A percentile compares a stretch with the other conserved stretches of the same genome.
Evolutionary conservation across 306 rosid species (phyloP).

Genomic region (Quercus engelmannii): DNA sequence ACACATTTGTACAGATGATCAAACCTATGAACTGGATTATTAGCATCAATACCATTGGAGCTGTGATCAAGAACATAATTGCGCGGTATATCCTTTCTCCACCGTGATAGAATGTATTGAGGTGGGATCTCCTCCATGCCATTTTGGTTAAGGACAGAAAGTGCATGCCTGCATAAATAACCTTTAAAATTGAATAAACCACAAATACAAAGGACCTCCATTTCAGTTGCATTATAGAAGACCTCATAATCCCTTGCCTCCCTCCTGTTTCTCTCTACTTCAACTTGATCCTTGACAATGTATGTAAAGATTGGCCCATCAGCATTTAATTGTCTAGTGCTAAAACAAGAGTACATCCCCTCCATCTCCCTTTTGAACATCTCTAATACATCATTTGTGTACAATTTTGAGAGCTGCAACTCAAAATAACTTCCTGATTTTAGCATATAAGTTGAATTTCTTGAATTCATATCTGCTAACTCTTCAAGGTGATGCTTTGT

Average conservation of each 20-base stretch:
- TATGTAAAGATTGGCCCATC: conserved; percentile 57
- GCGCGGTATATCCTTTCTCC: conserved; percentile 68
- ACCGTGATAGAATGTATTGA: conserved; percentile 53
- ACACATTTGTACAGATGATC: conserved; percentile 53
- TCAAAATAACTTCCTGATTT: conserved; percentile 51
- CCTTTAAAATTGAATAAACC: conserved; percentile 69
- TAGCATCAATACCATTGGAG: conserved; percentile 39
- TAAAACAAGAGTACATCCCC: conserved; percentile 59
- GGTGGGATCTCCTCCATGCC: conserved; percentile 61
- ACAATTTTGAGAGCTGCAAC: conserved; percentile 57
- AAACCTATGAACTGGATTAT: conserved; percentile 59
- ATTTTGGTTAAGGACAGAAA: conserved; percentile 53
- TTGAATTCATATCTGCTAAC: conserved; percentile 59
- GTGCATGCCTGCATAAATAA: conserved; percentile 67
- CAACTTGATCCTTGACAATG: conserved; percentile 48
- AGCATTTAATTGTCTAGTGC: conserved; percentile 41
- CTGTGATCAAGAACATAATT: conserved; percentile 41
- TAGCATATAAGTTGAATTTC: conserved; percentile 36
- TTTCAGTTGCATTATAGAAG: conserved; percentile 52
- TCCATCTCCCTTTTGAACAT: conserved; percentile 53
- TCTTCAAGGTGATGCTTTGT: conserved; percentile 52
- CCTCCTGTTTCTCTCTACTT: conserved; percentile 43
- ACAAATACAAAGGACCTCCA: conserved; percentile 61
- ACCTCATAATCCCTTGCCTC: conserved; percentile 59
- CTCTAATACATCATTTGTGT: conserved; percentile 47